phyloP scores from a whole-genome alignment of 2,329 filamentous ascomycete species.

The Penicillium freii region DNA sequence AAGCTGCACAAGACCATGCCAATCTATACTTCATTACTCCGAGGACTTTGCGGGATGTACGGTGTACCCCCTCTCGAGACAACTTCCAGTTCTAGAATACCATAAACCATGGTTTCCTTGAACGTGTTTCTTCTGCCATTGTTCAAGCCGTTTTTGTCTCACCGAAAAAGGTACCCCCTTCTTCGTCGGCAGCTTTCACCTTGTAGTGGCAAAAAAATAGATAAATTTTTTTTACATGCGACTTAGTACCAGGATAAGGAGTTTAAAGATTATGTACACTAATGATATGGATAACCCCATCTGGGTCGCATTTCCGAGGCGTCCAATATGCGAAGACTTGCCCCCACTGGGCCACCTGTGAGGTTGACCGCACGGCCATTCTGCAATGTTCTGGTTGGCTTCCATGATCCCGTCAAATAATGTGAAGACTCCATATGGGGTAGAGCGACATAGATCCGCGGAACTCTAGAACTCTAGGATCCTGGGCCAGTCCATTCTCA shows the following conservation, averaged over 20 bases:
- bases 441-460: conserved; percentile 5
- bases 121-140: not conserved
- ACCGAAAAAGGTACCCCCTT: not conserved
- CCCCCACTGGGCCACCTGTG: conserved; percentile 3
- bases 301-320: conserved; percentile 11
- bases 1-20: conserved; percentile 3
- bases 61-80: conserved; percentile 2
- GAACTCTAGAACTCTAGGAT: not conserved
- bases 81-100: not conserved
- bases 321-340: conserved; percentile 15
- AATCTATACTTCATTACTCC: conserved; percentile 7
- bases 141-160: not conserved
- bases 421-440: conserved; percentile 11
- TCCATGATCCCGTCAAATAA: not conserved
- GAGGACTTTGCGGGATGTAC: conserved; percentile 1
- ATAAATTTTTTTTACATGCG: not conserved
- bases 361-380: conserved; percentile 8
- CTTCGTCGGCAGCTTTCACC: not conserved
- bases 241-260: not conserved
- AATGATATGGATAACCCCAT: not conserved
- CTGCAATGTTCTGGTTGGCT: conserved; percentile 10
- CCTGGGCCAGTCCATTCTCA: not conserved
- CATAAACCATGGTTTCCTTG: conserved; percentile 14
- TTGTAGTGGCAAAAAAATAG: not conserved
- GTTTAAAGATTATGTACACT: not conserved